Evolutionary conservation across 768 basidiomycete species (phyloP), one percentile per base, ranked within the genome.

Genomic region (Mycena latifolia): DNA sequence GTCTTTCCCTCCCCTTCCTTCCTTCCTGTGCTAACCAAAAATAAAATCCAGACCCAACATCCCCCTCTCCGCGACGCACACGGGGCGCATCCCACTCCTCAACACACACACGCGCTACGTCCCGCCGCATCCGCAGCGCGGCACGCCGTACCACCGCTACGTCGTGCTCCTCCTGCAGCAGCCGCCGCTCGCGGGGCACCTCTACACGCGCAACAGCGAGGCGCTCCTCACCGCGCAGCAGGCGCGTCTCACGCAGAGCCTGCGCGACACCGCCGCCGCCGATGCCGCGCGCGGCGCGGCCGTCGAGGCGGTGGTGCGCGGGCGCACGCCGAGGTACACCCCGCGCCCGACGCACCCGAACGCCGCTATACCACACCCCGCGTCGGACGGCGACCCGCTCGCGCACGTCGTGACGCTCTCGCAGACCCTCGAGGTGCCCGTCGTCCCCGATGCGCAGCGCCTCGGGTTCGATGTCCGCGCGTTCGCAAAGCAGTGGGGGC

Each of bases 101-200:
- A 81, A 86, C 67, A 77, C 82, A 1, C 92, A 93, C 75, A 92
- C 91, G 8, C 79, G 80, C 27, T 98, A 96, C 77, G 82, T 96
- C 68, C 93, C 97, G 7, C 98, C 96, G 5, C 95, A 98, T 70
- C 97, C 97, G 4, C 92, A 95, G 75, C 86, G 86, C 39, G 95
- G 96, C 54, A 92, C 95, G 14, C 88, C 89, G 0, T 95, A 94
- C 78, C 97, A 99, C 78, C 94, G 97, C 66, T 98, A 97, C 77
- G 86, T 89, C 11, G 70, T 91, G 47, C 80, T 97, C 29, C 80
- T 97, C 29, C 83, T 96, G 51, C 89, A 88, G 12, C 95, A 97
- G 71, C 82, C 86, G 33, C 78, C 83, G 12, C 68, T 77, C 1
- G 20, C 39, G 14, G 69, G 69, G 20, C 15, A 76, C 20, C 71